phyloP scores from a whole-genome alignment of 1,284 basidiomycete species.

The Puccinia triticina region DNA sequence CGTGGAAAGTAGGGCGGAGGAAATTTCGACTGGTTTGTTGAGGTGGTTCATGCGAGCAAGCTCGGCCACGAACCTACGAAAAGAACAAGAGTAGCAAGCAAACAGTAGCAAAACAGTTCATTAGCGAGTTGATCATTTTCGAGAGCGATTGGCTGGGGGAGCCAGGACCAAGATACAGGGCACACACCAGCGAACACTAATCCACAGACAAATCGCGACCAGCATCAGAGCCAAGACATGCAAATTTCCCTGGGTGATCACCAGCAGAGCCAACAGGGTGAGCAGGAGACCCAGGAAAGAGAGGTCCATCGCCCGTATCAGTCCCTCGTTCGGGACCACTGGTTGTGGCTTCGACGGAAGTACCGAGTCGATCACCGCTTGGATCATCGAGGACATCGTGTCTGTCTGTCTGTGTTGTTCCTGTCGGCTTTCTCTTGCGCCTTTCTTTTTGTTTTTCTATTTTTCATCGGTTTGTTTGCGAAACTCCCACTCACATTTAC shows the following conservation, averaged over 20 bases:
- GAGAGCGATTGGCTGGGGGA: neutral
- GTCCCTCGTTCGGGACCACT: constrained; percentile 53
- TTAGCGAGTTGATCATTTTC: neutral
- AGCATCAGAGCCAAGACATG: constrained; percentile 60
- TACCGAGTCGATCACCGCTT: constrained; percentile 48
- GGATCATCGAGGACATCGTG: constrained; percentile 24
- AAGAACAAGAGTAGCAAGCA: neutral
- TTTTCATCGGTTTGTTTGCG: neutral
- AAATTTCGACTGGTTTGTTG: constrained; percentile 38
- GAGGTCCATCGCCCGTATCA: constrained; percentile 59
- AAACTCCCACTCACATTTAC: too few species aligned
- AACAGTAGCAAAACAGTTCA: neutral
- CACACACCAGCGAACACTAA: constrained; percentile 60
- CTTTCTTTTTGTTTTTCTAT: neutral
- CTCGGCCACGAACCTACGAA: constrained; percentile 42
- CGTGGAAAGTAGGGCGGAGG: neutral
- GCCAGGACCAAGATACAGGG: neutral
- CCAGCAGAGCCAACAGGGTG: constrained; percentile 57
- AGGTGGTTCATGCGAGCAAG: constrained; percentile 37
- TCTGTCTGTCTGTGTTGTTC: neutral
- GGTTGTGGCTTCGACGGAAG: constrained; percentile 45
- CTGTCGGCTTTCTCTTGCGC: neutral
- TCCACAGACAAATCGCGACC: constrained; percentile 59
- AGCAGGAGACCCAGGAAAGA: constrained; percentile 61
- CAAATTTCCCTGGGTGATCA: constrained; percentile 58